Base-by-base conservation (phyloP, 1,139 yeast genomes). In the Debaryomyces fabryi region DNA sequence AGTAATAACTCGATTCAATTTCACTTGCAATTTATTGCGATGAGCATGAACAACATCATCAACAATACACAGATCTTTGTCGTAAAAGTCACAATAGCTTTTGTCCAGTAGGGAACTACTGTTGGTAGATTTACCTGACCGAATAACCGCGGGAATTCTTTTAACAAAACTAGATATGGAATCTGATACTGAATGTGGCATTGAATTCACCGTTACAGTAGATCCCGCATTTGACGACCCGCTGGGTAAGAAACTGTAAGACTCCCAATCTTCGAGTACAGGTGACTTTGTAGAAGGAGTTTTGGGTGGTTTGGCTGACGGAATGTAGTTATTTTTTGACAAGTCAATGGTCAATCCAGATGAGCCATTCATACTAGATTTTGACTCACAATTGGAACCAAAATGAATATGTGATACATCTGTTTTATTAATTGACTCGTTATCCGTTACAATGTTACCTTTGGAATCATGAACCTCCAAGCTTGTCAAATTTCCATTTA, bases 391-490 rank as follows among this genome's bases (percentile, higher is more conserved):
- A 15, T 10, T 32, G 12, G 18, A 13, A 9, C 20, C 18, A 16
- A 25, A 18, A 12, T 21, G 33, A 20, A 40, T 25, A 25, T 35
- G 16, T 39, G 47, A 44, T 44, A 46, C 9, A 23, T 42, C 30
- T 42, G 49, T 34, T 18, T 35, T 21, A 20, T 38, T 32, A 18
- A 4, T 7, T 25, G 27, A 7, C 8, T 25, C 45, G n/a, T 37
- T 16, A 4, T 25, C 45, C 12, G 15, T 29, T 3, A 44, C 32
- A 8, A 38, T 13, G 30, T 44, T 24, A 5, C 42, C 46, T 3
- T 32, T 18, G 18, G 48, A 24, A 21, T 45, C 32, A 27, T 42
- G 47, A 3, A 49, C 44, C 6, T 54, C 57, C n/a, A 54, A 40
- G 35, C 55, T 50, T 6, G 58, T 53, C 20, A 54, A 36, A 13